Conservation (phyloP, 345 rosid genomes). For the Sonneratia caseolaris region DNA sequence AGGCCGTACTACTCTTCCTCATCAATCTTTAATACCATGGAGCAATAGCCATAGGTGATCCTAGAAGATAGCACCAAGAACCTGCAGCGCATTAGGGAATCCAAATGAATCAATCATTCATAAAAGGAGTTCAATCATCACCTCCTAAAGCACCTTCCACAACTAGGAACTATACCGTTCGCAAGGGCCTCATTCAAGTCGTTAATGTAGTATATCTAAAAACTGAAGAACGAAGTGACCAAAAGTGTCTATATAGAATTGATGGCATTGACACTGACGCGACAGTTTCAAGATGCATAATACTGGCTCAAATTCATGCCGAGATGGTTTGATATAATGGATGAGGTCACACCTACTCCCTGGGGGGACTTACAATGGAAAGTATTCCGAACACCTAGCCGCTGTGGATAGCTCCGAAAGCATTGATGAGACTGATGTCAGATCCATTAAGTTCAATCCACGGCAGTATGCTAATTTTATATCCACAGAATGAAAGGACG, state of each 20-base stretch:
- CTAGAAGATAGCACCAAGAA: conserved; percentile 65
- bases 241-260: no score
- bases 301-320: conserved; percentile 27
- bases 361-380: conserved; percentile 69
- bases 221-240: no score
- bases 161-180: no score
- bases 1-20: conserved; percentile 96
- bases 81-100: conserved; percentile 24
- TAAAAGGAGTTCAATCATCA: neutral
- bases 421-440: conserved; percentile 19
- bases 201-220: no score
- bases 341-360: conserved; percentile 47
- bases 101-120: neutral
- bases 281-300: no score
- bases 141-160: neutral
- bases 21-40: conserved; percentile 68
- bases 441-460: conserved; percentile 50
- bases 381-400: conserved; percentile 41
- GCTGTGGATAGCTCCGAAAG: conserved; percentile 30
- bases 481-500: conserved; percentile 38
- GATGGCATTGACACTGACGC: no score
- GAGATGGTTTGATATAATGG: conserved; percentile 59
- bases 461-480: conserved; percentile 60
- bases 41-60: conserved; percentile 67
- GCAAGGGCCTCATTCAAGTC: no score